phyloP scores from a whole-genome alignment of 768 basidiomycete genomes.

The Leccinum disarticulatum region DNA sequence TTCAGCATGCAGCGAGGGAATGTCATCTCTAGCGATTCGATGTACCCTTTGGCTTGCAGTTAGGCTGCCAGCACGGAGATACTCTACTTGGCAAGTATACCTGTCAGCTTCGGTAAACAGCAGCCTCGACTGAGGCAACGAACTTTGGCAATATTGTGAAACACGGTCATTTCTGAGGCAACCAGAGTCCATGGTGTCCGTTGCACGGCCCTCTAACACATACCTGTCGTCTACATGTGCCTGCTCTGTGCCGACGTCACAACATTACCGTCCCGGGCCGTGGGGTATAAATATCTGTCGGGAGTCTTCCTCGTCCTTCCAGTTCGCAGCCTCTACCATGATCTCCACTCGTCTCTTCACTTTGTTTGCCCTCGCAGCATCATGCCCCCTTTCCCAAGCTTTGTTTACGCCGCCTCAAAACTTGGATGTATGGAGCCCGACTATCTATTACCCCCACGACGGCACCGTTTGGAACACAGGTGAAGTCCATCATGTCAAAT shows the following conservation, averaged over 20 bases:
- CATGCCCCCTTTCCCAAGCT: conserved; percentile 9
- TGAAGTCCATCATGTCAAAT: conserved; percentile 19
- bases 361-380: conserved; percentile 12
- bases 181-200: not conserved
- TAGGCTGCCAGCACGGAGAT: not conserved
- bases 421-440: conserved; percentile 31
- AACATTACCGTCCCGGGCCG: not conserved
- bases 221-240: not conserved
- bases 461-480: conserved; percentile 27
- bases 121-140: not conserved
- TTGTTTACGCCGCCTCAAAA: not conserved
- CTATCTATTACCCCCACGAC: conserved; percentile 20
- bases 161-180: not conserved
- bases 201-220: not conserved
- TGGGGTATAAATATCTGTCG: conserved; percentile 8
- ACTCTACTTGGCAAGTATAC: not conserved
- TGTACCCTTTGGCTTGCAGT: not conserved
- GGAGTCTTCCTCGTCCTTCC: not conserved
- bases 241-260: not conserved
- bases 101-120: not conserved
- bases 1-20: not conserved
- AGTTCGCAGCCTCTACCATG: conserved; percentile 2
- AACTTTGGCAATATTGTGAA: not conserved
- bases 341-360: not conserved
- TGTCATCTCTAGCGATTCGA: too few species aligned